Evolutionary conservation across 305 asterid species (phyloP).

Genomic region (Ajuga reptans): DNA sequence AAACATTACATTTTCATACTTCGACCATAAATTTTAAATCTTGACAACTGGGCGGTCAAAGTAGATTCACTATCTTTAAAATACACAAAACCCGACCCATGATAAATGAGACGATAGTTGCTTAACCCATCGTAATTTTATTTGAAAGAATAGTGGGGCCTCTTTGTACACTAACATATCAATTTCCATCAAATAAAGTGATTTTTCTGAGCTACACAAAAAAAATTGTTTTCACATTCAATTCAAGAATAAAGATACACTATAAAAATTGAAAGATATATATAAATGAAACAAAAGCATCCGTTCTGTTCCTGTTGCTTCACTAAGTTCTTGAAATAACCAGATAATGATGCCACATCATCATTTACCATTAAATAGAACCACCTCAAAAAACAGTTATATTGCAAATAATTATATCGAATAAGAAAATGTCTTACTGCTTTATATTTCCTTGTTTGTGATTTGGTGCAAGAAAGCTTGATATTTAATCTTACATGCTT

Average conservation of each 20-base stretch:
- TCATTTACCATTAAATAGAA: neutral
- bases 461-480: conserved; percentile 7
- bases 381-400: neutral
- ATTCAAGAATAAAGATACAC: neutral
- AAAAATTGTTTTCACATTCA: neutral
- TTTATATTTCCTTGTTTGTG: neutral
- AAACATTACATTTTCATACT: neutral
- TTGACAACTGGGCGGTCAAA: neutral
- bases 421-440: neutral
- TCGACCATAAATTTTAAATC: neutral
- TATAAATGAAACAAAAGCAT: neutral
- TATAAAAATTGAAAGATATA: neutral
- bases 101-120: neutral
- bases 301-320: conserved; percentile 11
- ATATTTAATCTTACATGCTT: conserved; percentile 9
- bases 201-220: neutral
- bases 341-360: neutral
- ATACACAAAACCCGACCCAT: neutral
- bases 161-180: neutral
- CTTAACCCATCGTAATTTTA: neutral
- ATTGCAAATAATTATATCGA: neutral
- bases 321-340: conserved; percentile 8
- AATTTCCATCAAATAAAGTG: neutral
- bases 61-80: neutral
- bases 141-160: neutral